Evolutionary conservation across 345 rosid genomes (phyloP).

Genomic region (Salix dunnii): DNA sequence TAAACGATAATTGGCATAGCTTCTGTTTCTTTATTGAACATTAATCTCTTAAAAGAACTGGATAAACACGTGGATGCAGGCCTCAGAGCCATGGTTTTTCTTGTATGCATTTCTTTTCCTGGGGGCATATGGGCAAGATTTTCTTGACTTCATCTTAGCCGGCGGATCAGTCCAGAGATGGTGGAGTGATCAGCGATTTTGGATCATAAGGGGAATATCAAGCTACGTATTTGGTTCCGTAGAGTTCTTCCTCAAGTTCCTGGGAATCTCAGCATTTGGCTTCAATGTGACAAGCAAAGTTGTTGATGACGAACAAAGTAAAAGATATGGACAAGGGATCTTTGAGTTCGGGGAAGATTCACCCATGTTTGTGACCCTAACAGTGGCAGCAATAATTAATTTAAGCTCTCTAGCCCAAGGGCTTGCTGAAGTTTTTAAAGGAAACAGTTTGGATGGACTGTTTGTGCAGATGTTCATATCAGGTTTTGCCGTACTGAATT

Average conservation of each 20-base stretch:
- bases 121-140: constrained; percentile 57
- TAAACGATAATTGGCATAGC: too few species aligned
- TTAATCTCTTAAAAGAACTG: too few species aligned
- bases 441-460: constrained; percentile 20
- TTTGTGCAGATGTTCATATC: constrained; percentile 37
- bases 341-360: constrained; percentile 61
- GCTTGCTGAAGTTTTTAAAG: constrained; percentile 1
- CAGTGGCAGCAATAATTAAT: constrained; percentile 49
- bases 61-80: constrained; percentile 24
- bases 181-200: constrained; percentile 78
- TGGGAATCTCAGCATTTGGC: constrained; percentile 44
- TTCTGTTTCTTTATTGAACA: too few species aligned
- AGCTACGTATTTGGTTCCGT: constrained; percentile 34
- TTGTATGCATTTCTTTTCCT: constrained; percentile 58
- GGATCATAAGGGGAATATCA: constrained; percentile 50
- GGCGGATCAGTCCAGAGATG: constrained; percentile 47
- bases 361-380: constrained; percentile 46
- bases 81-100: constrained; percentile 56
- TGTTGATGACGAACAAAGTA: constrained; percentile 41
- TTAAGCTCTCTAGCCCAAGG: constrained; percentile 36
- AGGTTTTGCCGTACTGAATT: constrained; percentile 44
- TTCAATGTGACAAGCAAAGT: constrained; percentile 68
- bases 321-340: constrained; percentile 48
- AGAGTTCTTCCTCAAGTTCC: constrained; percentile 42
- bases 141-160: constrained; percentile 33